Percentiles rank a stretch among this genome's conserved stretches.
phyloP scores from a whole-genome alignment of 192 early-diverging fungal genomes.

The Radiomyces spectabilis region DNA sequence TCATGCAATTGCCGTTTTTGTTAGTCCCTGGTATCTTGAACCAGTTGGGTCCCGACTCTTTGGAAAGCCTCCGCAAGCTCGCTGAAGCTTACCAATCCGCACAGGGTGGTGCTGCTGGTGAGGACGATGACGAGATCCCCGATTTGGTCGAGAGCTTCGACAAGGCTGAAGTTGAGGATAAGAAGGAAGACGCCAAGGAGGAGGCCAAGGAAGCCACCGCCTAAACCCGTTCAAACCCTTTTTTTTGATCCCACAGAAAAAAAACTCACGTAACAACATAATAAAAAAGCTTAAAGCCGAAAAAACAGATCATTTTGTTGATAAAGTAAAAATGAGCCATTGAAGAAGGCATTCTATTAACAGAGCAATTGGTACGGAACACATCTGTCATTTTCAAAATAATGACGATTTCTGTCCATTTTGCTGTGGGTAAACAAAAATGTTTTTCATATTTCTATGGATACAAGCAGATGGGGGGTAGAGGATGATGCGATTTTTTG shows the following conservation, averaged over 20 bases:
- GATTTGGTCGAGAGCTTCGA: constrained; percentile 81
- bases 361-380: not conserved
- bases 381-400: too few relatives aligned
- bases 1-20: not conserved
- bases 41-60: constrained; percentile 85
- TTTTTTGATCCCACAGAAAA: not conserved
- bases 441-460: too few relatives aligned
- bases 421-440: too few relatives aligned
- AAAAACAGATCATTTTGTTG: too few relatives aligned
- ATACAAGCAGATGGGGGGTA: too few relatives aligned
- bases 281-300: too few relatives aligned
- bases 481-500: too few relatives aligned
- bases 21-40: constrained; percentile 63
- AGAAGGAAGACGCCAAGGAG: constrained; percentile 37
- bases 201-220: not conserved
- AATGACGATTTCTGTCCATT: too few relatives aligned
- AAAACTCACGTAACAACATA: too few relatives aligned
- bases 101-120: constrained; percentile 41
- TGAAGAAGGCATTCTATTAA: not conserved
- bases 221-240: not conserved
- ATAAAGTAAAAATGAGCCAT: not conserved
- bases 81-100: constrained; percentile 78
- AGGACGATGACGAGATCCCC: constrained; percentile 89
- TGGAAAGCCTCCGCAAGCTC: constrained; percentile 79
- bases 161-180: constrained; percentile 36